phyloP scores from a whole-genome alignment of 108 stramenopile genomes.

The Cyclotella choctawhatcheeana region DNA sequence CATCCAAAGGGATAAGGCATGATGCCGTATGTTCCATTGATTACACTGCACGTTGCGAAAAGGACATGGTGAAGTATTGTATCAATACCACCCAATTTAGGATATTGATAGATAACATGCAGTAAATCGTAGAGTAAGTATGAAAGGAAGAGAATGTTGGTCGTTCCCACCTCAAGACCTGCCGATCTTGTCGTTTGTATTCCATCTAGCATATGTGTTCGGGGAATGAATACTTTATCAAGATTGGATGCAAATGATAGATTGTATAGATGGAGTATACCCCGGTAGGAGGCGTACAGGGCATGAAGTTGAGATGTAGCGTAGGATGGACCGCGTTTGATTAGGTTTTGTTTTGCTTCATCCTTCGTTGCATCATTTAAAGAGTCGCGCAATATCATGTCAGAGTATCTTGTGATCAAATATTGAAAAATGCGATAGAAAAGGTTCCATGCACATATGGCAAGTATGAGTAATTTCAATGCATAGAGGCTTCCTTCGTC shows the following conservation, averaged over 20 bases:
- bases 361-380: not conserved
- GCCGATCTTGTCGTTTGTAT: constrained; percentile 9
- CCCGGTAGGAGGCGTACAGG: constrained; percentile 38
- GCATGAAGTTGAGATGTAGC: constrained; percentile 42
- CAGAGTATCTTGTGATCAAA: not conserved
- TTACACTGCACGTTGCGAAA: constrained; percentile 32
- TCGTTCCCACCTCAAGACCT: constrained; percentile 33
- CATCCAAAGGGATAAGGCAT: constrained; percentile 50
- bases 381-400: constrained; percentile 8
- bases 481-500: constrained; percentile 33
- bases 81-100: constrained; percentile 41
- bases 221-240: constrained; percentile 36
- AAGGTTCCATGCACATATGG: constrained; percentile 29
- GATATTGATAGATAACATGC: constrained; percentile 41
- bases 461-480: constrained; percentile 12
- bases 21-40: constrained; percentile 46
- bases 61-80: constrained; percentile 45
- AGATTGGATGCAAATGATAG: constrained; percentile 24
- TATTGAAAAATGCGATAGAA: constrained; percentile 18
- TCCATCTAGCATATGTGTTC: not conserved
- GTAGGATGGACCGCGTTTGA: constrained; percentile 47
- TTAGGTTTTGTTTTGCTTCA: constrained; percentile 21
- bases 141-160: constrained; percentile 44
- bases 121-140: constrained; percentile 48
- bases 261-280: constrained; percentile 30